Conservation (phyloP, 345 rosid species). For the Eucalyptus dawsonii region DNA sequence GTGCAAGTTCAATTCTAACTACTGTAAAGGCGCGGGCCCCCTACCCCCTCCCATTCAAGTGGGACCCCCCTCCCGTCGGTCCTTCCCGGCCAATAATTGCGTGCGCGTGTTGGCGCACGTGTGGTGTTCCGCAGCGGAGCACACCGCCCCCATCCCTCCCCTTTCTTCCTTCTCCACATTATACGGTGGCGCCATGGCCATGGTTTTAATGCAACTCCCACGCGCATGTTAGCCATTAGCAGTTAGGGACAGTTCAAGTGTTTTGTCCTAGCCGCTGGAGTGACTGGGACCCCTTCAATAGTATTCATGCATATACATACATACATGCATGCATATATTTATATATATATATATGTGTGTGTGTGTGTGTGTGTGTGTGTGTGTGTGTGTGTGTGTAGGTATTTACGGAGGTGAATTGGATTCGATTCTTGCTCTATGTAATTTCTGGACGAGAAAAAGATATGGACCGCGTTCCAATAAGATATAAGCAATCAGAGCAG, state of each 20-base stretch:
- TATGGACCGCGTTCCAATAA: rapidly evolving
- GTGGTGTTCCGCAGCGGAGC: slow-evolving; percentile 13
- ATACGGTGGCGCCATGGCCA: neutral
- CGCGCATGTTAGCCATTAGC: neutral
- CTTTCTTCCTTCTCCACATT: neutral
- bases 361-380: no score
- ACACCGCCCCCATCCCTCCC: no score
- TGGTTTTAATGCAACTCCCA: neutral
- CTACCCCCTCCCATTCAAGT: neutral
- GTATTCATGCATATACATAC: neutral
- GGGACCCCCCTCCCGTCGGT: neutral
- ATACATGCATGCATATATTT: rapidly evolving
- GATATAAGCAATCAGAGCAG: rapidly evolving
- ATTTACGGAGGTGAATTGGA: rapidly evolving
- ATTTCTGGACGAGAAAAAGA: rapidly evolving
- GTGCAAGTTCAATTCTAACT: neutral
- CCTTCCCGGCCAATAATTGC: slow-evolving; percentile 2
- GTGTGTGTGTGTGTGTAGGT: rapidly evolving
- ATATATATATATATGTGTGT: no score
- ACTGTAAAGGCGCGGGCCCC: neutral
- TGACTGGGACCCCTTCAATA: neutral
- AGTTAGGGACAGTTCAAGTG: neutral
- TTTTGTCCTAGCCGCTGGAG: neutral
- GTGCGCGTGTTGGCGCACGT: slow-evolving; percentile 28
- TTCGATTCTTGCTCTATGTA: neutral